A percentile compares a stretch with the other conserved stretches of the same genome.
phyloP scores from a whole-genome alignment of 345 rosid genomes.

The thale cress (Arabidopsis thaliana) region TAIR10.1 NC_003075.7:17788001-17788500 shows the following conservation, averaged over 20 bases:
- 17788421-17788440: background rate
- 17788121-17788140: background rate
- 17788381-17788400: background rate
- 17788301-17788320: constrained; percentile 54
- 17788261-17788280: constrained; percentile 71
- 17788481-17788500: background rate
- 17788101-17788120: background rate
- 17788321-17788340: background rate
- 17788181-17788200: constrained; percentile 59
- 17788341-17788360: background rate
- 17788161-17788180: background rate
- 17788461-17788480: constrained; percentile 5
- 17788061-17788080: background rate
- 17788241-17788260: constrained; percentile 64
- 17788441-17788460: background rate
- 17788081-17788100: constrained; percentile 3
- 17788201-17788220: constrained; percentile 82
- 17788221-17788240: constrained; percentile 80
- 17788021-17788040: background rate
- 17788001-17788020: background rate
- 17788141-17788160: background rate
- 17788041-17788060: background rate
- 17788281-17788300: constrained; percentile 93
- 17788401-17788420: constrained; percentile 14
- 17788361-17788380: constrained; percentile 6